These are phyloP conservation scores for Pythium aquatile DNA, from an alignment of 352 stramenopile species.

Conservation along the genomic window DNA sequence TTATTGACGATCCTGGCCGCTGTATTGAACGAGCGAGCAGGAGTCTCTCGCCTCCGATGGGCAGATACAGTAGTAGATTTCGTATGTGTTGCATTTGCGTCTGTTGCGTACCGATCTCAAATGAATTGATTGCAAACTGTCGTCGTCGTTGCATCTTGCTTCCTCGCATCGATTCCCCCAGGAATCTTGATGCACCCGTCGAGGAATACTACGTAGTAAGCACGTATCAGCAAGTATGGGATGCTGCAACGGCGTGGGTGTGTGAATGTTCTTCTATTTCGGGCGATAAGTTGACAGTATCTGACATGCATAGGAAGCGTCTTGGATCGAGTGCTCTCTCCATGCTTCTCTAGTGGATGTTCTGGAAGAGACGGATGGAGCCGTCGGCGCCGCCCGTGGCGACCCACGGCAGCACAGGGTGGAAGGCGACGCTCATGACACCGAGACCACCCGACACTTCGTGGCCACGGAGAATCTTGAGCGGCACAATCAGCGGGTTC, in stretches of 20 bases:
- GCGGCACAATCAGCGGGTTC: conserved; percentile 98
- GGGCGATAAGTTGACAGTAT: conserved; percentile 25
- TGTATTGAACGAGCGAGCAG: neutral
- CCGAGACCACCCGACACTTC: conserved; percentile 93
- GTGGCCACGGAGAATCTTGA: conserved; percentile 98
- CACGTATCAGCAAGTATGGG: neutral
- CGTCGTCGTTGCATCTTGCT: neutral
- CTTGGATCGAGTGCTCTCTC: neutral
- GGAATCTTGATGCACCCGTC: neutral
- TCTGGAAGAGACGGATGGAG: conserved; percentile 96
- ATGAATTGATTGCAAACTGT: conserved; percentile 5
- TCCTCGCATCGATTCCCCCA: neutral
- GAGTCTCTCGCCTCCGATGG: neutral
- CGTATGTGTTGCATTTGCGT: conserved; percentile 11
- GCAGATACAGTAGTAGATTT: conserved; percentile 16
- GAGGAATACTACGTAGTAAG: neutral
- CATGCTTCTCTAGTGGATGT: conserved; percentile 86
- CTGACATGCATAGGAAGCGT: conserved; percentile 4
- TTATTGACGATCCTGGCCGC: conserved; percentile 24
- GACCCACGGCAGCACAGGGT: conserved; percentile 95
- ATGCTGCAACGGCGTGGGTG: neutral
- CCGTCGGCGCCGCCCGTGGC: conserved; percentile 95
- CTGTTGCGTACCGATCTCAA: conserved; percentile 5
- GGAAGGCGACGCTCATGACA: conserved; percentile 95
- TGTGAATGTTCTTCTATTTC: conserved; percentile 24